Evolutionary conservation across 2,329 filamentous ascomycete genomes (phyloP).

Genomic region (Claviceps capensis): DNA sequence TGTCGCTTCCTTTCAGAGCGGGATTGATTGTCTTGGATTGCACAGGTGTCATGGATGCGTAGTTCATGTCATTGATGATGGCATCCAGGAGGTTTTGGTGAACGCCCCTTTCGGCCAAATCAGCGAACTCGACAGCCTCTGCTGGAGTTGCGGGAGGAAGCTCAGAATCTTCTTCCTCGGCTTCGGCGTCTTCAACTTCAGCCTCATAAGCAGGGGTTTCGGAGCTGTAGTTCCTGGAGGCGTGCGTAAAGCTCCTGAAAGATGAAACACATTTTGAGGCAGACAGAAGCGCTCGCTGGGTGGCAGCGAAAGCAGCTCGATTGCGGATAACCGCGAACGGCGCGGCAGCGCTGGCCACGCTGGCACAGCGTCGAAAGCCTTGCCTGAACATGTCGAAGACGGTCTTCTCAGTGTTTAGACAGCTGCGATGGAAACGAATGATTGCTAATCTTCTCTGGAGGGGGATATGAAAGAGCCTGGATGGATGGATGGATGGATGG

Average conservation of each 20-base stretch:
- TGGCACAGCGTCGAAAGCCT: conserved; percentile 26
- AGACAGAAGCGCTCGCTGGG: conserved; percentile 10
- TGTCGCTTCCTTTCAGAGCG: conserved; percentile 65
- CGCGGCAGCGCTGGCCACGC: conserved; percentile 19
- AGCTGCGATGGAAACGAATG: background rate
- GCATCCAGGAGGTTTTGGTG: conserved; percentile 51
- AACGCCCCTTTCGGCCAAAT: conserved; percentile 36
- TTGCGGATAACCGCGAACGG: conserved; percentile 17
- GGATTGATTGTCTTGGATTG: conserved; percentile 73
- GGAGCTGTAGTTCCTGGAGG: conserved; percentile 25
- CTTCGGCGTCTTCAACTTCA: background rate
- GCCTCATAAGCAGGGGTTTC: conserved; percentile 20
- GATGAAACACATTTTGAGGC: conserved; percentile 8
- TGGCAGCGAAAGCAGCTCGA: conserved; percentile 13
- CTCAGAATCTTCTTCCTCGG: too few species aligned
- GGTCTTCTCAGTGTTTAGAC: background rate
- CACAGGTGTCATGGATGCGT: conserved; percentile 84
- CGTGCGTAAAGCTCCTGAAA: conserved; percentile 11
- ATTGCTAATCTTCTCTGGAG: background rate
- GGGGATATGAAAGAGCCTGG: too few species aligned
- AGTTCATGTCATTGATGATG: conserved; percentile 58
- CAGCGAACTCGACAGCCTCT: conserved; percentile 26
- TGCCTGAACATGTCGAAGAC: conserved; percentile 21
- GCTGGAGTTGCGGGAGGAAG: conserved; percentile 7
- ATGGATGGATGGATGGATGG: background rate